Conservation (phyloP, 2,329 filamentous ascomycete species). For the Exophiala xenobiotica region DNA sequence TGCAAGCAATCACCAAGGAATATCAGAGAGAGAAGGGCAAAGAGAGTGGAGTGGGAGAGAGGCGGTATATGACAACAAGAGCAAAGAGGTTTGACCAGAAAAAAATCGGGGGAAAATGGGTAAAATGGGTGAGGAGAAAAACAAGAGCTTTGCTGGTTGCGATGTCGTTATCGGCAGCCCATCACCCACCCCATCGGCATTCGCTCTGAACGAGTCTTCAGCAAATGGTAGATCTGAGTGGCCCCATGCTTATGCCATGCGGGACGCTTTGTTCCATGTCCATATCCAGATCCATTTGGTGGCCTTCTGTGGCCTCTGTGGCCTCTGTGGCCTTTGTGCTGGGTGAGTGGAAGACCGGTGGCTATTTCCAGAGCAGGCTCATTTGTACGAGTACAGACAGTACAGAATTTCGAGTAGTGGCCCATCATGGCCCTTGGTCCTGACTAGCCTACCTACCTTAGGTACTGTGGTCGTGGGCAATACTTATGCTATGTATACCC, state of each 20-base stretch:
- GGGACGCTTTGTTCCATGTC: no score
- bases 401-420: no score
- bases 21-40: background rate
- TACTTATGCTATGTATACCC: no score
- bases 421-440: no score
- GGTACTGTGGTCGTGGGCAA: no score
- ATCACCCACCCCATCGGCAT: constrained; percentile 20
- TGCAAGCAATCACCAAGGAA: background rate
- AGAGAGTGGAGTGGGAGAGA: background rate
- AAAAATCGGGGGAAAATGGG: constrained; percentile 15
- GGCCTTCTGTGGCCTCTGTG: no score
- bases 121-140: constrained; percentile 8
- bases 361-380: no score
- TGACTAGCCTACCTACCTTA: no score
- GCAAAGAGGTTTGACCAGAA: constrained; percentile 3
- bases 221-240: constrained; percentile 53
- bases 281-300: no score
- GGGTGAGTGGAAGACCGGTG: no score
- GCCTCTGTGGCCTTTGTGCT: no score
- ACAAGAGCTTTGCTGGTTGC: background rate
- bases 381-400: no score
- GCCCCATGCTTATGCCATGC: constrained; percentile 54
- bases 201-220: constrained; percentile 15
- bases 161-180: constrained; percentile 21
- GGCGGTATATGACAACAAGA: constrained; percentile 1